Percentiles rank a stretch among this genome's conserved stretches.
Conservation (phyloP, 2,329 filamentous ascomycete species). For the Sporothrix sp. region DNA sequence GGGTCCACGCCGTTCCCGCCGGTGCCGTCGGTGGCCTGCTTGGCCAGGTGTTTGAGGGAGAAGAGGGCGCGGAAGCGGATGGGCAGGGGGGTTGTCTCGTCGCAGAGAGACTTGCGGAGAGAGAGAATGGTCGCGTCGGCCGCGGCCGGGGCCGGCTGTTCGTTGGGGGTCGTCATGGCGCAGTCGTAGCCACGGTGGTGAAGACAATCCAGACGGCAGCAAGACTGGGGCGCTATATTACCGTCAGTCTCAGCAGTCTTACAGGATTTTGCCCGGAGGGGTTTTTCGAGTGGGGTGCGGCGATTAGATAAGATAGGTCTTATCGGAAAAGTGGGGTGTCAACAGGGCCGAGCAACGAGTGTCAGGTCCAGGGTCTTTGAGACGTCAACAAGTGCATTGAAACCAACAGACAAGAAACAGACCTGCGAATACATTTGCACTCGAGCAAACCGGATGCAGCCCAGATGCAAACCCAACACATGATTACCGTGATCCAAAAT, state of each 20-base stretch:
- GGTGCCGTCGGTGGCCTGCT: constrained; percentile 38
- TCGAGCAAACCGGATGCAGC: constrained; percentile 1
- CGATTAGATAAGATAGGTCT: constrained; percentile 12
- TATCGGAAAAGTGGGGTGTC: neutral
- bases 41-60: constrained; percentile 89
- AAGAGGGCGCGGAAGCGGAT: constrained; percentile 93
- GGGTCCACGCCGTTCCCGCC: constrained; percentile 18
- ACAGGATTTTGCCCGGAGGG: constrained; percentile 9
- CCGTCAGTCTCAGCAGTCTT: neutral
- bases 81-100: constrained; percentile 73
- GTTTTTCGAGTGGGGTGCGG: constrained; percentile 9
- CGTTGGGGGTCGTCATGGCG: constrained; percentile 21
- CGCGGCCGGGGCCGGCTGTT: constrained; percentile 12
- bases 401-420: neutral
- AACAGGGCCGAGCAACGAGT: neutral
- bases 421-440: neutral
- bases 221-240: neutral
- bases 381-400: neutral
- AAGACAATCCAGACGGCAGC: constrained; percentile 2
- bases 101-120: constrained; percentile 66
- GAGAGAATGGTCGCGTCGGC: constrained; percentile 41
- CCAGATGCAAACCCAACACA: constrained; percentile 2
- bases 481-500: neutral
- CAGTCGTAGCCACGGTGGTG: neutral
- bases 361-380: too few species aligned